Evolutionary conservation across 2,329 filamentous ascomycete species (phyloP), one percentile per base, ranked within the genome.

Genomic region (Fusarium tjaetaba): DNA sequence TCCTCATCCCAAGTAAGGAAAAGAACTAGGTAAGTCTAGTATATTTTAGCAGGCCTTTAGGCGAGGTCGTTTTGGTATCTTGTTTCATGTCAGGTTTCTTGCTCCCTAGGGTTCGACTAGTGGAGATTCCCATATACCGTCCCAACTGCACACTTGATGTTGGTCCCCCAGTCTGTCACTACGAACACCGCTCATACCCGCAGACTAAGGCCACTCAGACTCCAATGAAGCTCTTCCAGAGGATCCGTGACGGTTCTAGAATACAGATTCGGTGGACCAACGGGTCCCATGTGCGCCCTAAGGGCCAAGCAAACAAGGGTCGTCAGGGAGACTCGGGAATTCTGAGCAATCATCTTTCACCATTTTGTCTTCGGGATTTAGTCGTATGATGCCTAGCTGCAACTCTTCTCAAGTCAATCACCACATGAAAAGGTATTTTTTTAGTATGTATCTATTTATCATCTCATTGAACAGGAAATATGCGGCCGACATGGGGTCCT

Each of bases 271-370:
- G 48, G 48, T 45, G 15, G 32, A 52, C 39, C 45, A 68, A 26
- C 28, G 28, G 52, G 43, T 52, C 41, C 28, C 18, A 36, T 57
- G n/a, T 43, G 36, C 49, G 52, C 26, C 51, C 32, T 39, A 39
- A 28, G 39, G 41, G 28, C 52, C 22, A 43, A 28, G 43, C n/a
- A 38, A 24, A 30, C 38, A 49, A n/a, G 43, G 41, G 24, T 36
- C 20, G n/a, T 20, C n/a, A 46, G 30, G n/a, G 28, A 24, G n/a
- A 14, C 26, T 51, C 56, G 61, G 43, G 26, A 61, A 28, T 59
- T 51, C 42, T 59, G 42, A 59, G 32, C 56, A 59, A 59, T 59
- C 51, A 51, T 59, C 42, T 59, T 59, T 38, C 42, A 59, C 24
- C 42, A 51, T 59, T 38, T 51, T n/a, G 24, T 51, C 32, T 22